Percentiles rank a stretch among this genome's conserved stretches.
These are phyloP conservation scores for Aspergillus carbonarius DNA, from an alignment of 2,329 filamentous ascomycete genomes.

Conservation along the genomic window DNA sequence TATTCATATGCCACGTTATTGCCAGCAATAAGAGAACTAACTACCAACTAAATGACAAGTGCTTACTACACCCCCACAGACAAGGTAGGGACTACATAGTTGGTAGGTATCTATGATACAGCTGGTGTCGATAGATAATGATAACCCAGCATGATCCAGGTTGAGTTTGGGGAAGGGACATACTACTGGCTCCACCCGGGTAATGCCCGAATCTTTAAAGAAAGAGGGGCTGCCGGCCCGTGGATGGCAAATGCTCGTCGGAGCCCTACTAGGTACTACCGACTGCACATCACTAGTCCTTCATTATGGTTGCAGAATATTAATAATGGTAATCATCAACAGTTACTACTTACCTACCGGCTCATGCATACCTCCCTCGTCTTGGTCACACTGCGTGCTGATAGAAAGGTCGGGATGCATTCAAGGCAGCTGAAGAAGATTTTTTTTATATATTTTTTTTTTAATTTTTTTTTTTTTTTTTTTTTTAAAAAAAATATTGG, in stretches of 20 bases:
- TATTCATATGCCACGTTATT: not conserved
- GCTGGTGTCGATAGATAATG: not conserved
- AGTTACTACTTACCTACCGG: not conserved
- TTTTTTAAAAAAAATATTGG: not conserved
- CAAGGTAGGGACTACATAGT: too few species aligned
- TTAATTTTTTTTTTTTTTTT: too few species aligned
- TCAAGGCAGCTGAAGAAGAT: not conserved
- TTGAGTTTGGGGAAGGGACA: conserved; percentile 14
- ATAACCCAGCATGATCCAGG: not conserved
- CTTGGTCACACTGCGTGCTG: not conserved
- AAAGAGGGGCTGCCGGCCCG: conserved; percentile 22
- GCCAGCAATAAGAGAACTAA: not conserved
- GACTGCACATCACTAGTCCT: not conserved
- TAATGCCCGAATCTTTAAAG: conserved; percentile 21
- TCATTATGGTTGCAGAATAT: conserved; percentile 14
- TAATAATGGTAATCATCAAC: conserved; percentile 13
- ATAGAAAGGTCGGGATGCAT: not conserved
- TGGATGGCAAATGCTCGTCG: conserved; percentile 19
- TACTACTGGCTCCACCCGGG: conserved; percentile 19
- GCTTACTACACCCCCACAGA: not conserved
- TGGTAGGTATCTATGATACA: not conserved
- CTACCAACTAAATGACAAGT: not conserved
- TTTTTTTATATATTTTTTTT: too few species aligned
- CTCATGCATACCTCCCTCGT: not conserved
- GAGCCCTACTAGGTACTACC: conserved; percentile 8